Evolutionary conservation across 768 basidiomycete species (phyloP).

Genomic region (Suillus paluster): DNA sequence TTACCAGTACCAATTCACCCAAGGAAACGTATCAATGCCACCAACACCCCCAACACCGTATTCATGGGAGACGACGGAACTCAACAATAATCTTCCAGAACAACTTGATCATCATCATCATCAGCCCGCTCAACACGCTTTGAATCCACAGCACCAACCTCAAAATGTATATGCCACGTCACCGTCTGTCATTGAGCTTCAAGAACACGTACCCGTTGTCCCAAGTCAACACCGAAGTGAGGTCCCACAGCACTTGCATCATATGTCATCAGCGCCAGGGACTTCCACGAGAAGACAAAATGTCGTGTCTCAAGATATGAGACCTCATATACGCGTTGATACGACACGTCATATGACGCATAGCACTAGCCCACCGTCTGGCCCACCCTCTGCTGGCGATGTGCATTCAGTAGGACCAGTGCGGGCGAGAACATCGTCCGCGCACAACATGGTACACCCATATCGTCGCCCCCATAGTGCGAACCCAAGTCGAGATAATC

Average conservation of each 20-base stretch:
- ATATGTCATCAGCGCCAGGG: conserved; percentile 19
- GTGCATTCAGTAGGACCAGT: conserved; percentile 27
- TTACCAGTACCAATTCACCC: conserved; percentile 50
- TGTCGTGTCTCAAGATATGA: conserved; percentile 32
- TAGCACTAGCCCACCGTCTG: conserved; percentile 36
- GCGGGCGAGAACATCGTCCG: conserved; percentile 31
- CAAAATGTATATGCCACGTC: conserved; percentile 26
- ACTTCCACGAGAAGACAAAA: conserved; percentile 8
- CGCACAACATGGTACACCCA: conserved; percentile 14
- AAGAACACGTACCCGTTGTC: conserved; percentile 35
- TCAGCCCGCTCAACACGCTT: conserved; percentile 22
- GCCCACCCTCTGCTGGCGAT: conserved; percentile 33
- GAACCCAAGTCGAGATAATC: conserved; percentile 38
- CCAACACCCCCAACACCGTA: conserved; percentile 48
- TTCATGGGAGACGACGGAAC: conserved; percentile 49
- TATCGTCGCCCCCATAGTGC: conserved; percentile 19
- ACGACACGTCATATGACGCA: conserved; percentile 31
- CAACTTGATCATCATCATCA: conserved; percentile 42
- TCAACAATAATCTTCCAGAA: conserved; percentile 37
- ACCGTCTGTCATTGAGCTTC: conserved; percentile 24
- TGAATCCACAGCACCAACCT: conserved; percentile 34
- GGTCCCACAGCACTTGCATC: conserved; percentile 28
- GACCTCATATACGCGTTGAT: conserved; percentile 37
- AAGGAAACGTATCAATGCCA: conserved; percentile 52
- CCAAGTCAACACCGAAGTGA: conserved; percentile 34